phyloP scores from a whole-genome alignment of 495 filamentous ascomycete species.

The Staphylotrichum longicolle region DNA sequence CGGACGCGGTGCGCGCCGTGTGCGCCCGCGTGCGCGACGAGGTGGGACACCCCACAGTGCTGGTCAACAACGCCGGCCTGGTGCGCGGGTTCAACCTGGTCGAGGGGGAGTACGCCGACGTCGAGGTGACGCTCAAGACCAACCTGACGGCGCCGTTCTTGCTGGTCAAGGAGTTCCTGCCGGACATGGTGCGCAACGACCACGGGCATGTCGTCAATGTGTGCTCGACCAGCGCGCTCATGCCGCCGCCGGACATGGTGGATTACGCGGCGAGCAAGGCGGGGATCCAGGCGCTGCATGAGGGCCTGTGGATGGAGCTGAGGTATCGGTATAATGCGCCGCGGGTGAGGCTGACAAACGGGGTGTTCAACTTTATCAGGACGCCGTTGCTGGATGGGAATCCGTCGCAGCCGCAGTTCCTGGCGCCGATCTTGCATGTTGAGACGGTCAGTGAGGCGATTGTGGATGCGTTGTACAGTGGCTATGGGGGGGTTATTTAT shows the following conservation, averaged over 20 bases:
- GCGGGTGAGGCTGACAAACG: constrained; percentile 33
- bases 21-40: constrained; percentile 22
- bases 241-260: constrained; percentile 23
- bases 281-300: constrained; percentile 24
- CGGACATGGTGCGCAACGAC: constrained; percentile 26
- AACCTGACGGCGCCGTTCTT: constrained; percentile 32
- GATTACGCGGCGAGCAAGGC: constrained; percentile 30
- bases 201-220: constrained; percentile 31
- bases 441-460: constrained; percentile 39
- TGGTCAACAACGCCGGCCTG: constrained; percentile 32
- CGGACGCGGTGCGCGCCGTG: constrained; percentile 20
- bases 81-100: constrained; percentile 24
- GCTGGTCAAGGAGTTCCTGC: constrained; percentile 32
- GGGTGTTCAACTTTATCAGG: constrained; percentile 37
- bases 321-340: constrained; percentile 30
- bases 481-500: constrained; percentile 33
- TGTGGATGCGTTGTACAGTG: constrained; percentile 35
- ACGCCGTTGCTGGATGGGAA: constrained; percentile 36
- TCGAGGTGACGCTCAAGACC: constrained; percentile 27
- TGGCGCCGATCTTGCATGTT: constrained; percentile 39
- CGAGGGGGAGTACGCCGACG: constrained; percentile 29
- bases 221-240: constrained; percentile 25
- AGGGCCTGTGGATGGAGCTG: constrained; percentile 29
- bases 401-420: constrained; percentile 33
- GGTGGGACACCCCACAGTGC: constrained; percentile 32